Evolutionary conservation across 2,329 filamentous ascomycete species (phyloP).

Genomic region (Cytospora leucostoma): DNA sequence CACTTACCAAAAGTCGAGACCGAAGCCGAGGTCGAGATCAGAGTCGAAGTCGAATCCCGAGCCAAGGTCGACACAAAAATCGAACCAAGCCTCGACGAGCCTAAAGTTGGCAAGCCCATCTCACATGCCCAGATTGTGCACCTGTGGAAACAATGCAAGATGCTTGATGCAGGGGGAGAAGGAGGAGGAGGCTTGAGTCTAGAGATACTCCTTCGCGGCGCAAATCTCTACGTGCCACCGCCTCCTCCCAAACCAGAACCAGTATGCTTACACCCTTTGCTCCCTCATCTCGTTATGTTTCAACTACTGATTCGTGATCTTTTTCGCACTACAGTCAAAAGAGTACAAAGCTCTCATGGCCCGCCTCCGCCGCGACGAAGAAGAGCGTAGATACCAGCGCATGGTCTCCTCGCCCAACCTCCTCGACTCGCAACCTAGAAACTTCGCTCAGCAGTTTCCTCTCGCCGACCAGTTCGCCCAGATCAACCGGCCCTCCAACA

Average conservation of each 20-base stretch:
- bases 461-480: constrained; percentile 57
- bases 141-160: constrained; percentile 57
- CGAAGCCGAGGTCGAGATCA: constrained; percentile 36
- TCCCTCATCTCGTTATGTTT: constrained; percentile 18
- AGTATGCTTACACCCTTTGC: constrained; percentile 48
- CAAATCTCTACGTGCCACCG: constrained; percentile 75
- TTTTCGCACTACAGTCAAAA: constrained; percentile 54
- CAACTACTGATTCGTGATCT: constrained; percentile 24
- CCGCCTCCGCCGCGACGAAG: constrained; percentile 78
- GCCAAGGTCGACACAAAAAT: constrained; percentile 36
- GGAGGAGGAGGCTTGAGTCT: constrained; percentile 49
- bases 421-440: constrained; percentile 46
- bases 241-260: constrained; percentile 76
- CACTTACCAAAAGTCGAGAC: constrained; percentile 6
- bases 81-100: constrained; percentile 53
- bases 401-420: constrained; percentile 67
- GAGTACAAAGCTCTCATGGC: constrained; percentile 90
- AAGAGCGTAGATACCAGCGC: constrained; percentile 77
- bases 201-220: constrained; percentile 70
- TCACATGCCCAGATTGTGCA: constrained; percentile 69
- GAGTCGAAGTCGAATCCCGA: not conserved
- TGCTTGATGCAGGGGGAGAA: constrained; percentile 26
- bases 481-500: constrained; percentile 50
- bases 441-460: constrained; percentile 60
- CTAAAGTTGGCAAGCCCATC: constrained; percentile 65